Evolutionary conservation across 768 basidiomycete species (phyloP).

Genomic region (Leccinum olivaceopallidum): DNA sequence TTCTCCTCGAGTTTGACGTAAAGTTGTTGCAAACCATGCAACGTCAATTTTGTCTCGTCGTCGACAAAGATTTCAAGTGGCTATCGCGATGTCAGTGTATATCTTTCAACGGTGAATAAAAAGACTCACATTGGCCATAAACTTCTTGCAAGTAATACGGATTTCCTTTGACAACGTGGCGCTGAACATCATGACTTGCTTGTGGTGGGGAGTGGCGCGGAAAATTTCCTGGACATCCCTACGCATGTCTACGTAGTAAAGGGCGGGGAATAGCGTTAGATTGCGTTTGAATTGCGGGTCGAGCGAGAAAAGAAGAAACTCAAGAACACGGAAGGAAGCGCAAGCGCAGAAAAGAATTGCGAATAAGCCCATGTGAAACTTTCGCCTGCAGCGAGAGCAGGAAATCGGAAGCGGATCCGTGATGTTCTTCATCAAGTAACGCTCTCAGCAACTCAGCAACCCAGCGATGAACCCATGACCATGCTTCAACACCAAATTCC

Average conservation of each 20-base stretch:
- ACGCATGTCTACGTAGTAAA: conserved; percentile 88
- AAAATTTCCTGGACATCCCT: conserved; percentile 99
- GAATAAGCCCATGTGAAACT: conserved; percentile 18
- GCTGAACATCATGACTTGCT: conserved; percentile 99
- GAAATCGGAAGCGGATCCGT: conserved; percentile 35
- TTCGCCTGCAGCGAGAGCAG: conserved; percentile 32
- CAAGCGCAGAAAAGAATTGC: conserved; percentile 16
- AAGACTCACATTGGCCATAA: conserved; percentile 92
- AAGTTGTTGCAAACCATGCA: conserved; percentile 98
- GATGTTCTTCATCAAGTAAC: conserved; percentile 37
- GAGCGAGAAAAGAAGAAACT: conserved; percentile 53
- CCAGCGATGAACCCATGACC: conserved; percentile 37
- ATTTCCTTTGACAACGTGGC: conserved; percentile 98
- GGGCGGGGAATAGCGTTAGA: conserved; percentile 66
- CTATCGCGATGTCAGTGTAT: conserved; percentile 41
- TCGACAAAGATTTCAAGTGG: conserved; percentile 99
- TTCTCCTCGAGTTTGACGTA: conserved; percentile 96
- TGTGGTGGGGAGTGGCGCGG: conserved; percentile 97
- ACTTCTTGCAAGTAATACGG: conserved; percentile 97
- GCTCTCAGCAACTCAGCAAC: conserved; percentile 40
- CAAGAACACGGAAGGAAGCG: conserved; percentile 35
- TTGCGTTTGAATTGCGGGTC: conserved; percentile 48
- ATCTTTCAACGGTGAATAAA: background rate
- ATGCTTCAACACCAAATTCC: conserved; percentile 39
- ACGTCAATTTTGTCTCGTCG: conserved; percentile 96